These are phyloP conservation scores for Plasmodium relictum DNA, from an alignment of 169 alveolate species.

Conservation along the genomic window DNA sequence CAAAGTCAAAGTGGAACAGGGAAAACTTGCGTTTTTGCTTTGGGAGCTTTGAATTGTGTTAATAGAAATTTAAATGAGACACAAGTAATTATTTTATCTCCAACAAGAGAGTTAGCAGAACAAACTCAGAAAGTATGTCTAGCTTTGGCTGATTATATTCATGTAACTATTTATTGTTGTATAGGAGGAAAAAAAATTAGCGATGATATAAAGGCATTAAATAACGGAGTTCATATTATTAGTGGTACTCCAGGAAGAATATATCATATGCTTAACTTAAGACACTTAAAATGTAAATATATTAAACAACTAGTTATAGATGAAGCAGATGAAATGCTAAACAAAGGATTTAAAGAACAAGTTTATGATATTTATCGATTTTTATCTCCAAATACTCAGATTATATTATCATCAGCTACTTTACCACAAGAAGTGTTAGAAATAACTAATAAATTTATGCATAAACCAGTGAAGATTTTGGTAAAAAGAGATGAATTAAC, in stretches of 20 bases:
- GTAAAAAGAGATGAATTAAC: slow-evolving; percentile 99
- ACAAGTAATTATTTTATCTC: slow-evolving; percentile 98
- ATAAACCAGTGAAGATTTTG: slow-evolving; percentile 96
- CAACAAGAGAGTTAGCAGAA: slow-evolving; percentile 99
- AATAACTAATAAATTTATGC: slow-evolving; percentile 96
- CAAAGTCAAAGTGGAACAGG: slow-evolving; percentile 99
- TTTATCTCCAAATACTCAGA: slow-evolving; percentile 88
- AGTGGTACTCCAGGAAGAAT: slow-evolving; percentile 99
- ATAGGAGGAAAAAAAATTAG: slow-evolving; percentile 99
- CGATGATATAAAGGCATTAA: slow-evolving; percentile 96
- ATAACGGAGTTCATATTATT: slow-evolving; percentile 98
- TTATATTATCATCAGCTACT: slow-evolving; percentile 97
- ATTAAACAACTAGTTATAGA: slow-evolving; percentile 96
- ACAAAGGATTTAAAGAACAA: slow-evolving; percentile 97
- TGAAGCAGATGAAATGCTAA: slow-evolving; percentile 99
- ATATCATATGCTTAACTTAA: slow-evolving; percentile 97
- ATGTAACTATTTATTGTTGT: slow-evolving; percentile 96
- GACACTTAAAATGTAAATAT: slow-evolving; percentile 92
- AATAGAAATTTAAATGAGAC: slow-evolving; percentile 93
- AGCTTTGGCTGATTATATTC: slow-evolving; percentile 93
- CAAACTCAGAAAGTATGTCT: slow-evolving; percentile 95
- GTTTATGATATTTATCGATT: slow-evolving; percentile 90
- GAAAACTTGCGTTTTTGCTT: slow-evolving; percentile 98
- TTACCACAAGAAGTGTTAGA: slow-evolving; percentile 97
- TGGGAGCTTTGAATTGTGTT: slow-evolving; percentile 96